Evolutionary conservation across 345 rosid species (phyloP).

Genomic region (Linum lewisii): DNA sequence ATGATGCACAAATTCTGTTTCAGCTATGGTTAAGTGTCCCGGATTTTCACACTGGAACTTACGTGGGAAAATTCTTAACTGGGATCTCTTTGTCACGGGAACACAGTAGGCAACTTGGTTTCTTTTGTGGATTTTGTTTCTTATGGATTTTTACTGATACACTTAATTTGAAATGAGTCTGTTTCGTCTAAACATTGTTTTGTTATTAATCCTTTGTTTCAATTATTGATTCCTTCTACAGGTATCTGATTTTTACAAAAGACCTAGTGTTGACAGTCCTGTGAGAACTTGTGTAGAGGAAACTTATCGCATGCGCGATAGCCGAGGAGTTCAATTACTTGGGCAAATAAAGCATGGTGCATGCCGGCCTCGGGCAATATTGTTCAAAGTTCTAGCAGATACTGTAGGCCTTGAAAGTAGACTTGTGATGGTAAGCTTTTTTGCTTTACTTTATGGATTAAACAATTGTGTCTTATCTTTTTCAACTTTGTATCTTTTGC

Average conservation of each 20-base stretch:
- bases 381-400: constrained; percentile 93
- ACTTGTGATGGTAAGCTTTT: constrained; percentile 80
- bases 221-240: constrained; percentile 20
- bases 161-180: background rate
- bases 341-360: constrained; percentile 94
- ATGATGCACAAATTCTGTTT: background rate
- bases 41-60: background rate
- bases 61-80: background rate
- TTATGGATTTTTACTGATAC: background rate
- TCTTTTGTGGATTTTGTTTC: background rate
- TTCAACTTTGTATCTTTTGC: background rate
- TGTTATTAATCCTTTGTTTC: constrained; percentile 6
- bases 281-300: constrained; percentile 71
- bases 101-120: background rate
- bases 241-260: constrained; percentile 87
- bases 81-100: background rate
- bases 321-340: constrained; percentile 66
- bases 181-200: background rate
- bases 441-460: constrained; percentile 10
- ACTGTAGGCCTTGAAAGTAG: constrained; percentile 85
- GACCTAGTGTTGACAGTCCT: constrained; percentile 65
- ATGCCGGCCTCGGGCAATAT: constrained; percentile 84
- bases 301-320: constrained; percentile 52
- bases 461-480: constrained; percentile 1
- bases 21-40: background rate